phyloP scores from a whole-genome alignment of 805 yeast genomes.

The Teunomyces cretensis region DNA sequence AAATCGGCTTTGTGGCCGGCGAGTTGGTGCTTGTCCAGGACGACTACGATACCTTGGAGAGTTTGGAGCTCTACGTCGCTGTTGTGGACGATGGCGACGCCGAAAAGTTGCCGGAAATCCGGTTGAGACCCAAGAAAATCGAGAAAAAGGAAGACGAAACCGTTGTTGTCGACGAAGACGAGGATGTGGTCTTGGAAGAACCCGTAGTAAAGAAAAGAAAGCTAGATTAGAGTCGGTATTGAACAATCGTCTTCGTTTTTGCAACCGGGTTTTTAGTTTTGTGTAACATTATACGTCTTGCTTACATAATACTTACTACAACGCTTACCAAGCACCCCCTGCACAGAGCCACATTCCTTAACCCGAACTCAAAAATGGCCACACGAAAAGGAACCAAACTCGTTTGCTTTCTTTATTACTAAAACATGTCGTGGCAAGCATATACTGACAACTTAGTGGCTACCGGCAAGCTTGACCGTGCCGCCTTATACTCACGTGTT shows the following conservation, averaged over 20 bases:
- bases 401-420: neutral
- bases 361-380: neutral
- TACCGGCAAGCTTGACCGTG: conserved; percentile 86
- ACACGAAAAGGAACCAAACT: neutral
- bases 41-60: conserved; percentile 67
- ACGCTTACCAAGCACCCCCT: neutral
- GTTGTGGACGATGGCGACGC: conserved; percentile 7
- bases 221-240: conserved; percentile 6
- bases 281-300: no score
- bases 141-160: neutral
- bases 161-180: conserved; percentile 11
- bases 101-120: conserved; percentile 5
- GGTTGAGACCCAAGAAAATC: conserved; percentile 15
- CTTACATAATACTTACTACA: neutral
- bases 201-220: conserved; percentile 13
- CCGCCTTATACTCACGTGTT: conserved; percentile 89
- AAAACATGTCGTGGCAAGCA: conserved; percentile 50
- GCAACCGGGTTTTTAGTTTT: no score
- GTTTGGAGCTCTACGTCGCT: conserved; percentile 59
- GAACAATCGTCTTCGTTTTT: no score
- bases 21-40: conserved; percentile 70
- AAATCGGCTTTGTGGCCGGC: conserved; percentile 57
- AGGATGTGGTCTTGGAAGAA: conserved; percentile 9
- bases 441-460: conserved; percentile 91
- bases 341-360: neutral